Conservation (phyloP, 2,329 filamentous ascomycete species). For the Alternaria longipes region DNA sequence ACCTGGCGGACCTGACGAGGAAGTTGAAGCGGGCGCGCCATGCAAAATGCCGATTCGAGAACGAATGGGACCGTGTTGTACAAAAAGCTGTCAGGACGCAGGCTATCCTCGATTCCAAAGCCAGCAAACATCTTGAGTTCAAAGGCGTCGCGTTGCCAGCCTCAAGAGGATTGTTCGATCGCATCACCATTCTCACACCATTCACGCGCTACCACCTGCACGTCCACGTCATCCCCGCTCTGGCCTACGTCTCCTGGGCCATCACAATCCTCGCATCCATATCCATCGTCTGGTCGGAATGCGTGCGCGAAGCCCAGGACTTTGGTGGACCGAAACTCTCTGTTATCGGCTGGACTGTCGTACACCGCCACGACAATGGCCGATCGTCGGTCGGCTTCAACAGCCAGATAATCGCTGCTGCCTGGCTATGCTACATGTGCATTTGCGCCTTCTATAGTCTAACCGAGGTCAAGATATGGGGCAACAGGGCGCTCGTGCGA, state of each 20-base stretch:
- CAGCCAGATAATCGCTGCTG: slow-evolving; percentile 82
- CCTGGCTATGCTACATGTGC: slow-evolving; percentile 98
- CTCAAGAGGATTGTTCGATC: slow-evolving; percentile 54
- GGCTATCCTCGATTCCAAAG: slow-evolving; percentile 82
- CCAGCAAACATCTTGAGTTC: slow-evolving; percentile 82
- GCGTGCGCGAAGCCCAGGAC: slow-evolving; percentile 77
- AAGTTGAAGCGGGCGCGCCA: slow-evolving; percentile 84
- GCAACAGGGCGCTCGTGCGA: slow-evolving; percentile 86
- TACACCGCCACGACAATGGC: slow-evolving; percentile 77
- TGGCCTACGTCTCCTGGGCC: slow-evolving; percentile 70
- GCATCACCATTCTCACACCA: slow-evolving; percentile 72
- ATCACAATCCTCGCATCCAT: slow-evolving; percentile 78
- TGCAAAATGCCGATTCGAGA: slow-evolving; percentile 80
- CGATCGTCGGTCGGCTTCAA: slow-evolving; percentile 83
- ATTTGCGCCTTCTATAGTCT: slow-evolving; percentile 86
- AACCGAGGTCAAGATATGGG: slow-evolving; percentile 96
- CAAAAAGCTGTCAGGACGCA: slow-evolving; percentile 78
- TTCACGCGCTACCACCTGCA: slow-evolving; percentile 83
- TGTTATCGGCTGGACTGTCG: slow-evolving; percentile 71
- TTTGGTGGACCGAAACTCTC: slow-evolving; percentile 72
- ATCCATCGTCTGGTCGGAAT: slow-evolving; percentile 91
- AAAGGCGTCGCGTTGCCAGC: slow-evolving; percentile 61
- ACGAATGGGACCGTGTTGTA: slow-evolving; percentile 85
- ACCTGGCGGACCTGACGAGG: slow-evolving; percentile 87
- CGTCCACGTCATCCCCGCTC: slow-evolving; percentile 74